Base-by-base conservation (phyloP, 176 grass and related monocot species). In the Carex scoparia region DNA sequence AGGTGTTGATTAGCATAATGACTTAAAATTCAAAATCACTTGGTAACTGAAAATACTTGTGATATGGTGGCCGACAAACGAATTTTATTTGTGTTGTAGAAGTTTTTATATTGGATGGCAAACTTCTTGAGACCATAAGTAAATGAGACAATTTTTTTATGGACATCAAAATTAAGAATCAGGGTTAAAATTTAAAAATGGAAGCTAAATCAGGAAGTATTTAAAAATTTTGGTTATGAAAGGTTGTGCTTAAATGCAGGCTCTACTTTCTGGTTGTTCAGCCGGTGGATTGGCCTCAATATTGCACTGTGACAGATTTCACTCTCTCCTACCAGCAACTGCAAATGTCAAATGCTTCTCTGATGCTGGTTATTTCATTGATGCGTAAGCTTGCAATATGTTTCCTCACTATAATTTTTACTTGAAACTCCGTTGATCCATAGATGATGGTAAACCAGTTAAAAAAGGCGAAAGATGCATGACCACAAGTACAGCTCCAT, bases 241-340 rank as follows among this genome's bases (percentile, higher is more conserved):
- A 71, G 57, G 84, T 53, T 48, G n/a, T 77, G 71, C 28, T 61
- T 65, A 32, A 32, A 64, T 87, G 13, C 89, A 98, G 89, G 92
- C 92, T 88, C 72, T 98, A 72, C 90, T 94, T 87, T 98, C 95
- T 67, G 95, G 92, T 10, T 98, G 92, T 86, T 98, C 95, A 61
- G 92, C 95, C 87, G 95, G 95, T 38, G 92, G 86, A 46, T 91
- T 98, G 85, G 87, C 92, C 6, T 93, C 95, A 75, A 98, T 98
- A 94, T 79, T 98, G 31, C 95, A 98, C 75, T 98, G 95, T 66
- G 92, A 98, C 84, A 93, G 51, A 89, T 98, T 98, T 84, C 84
- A 40, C 79, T 89, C 86, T 63, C 88, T 98, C 48, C 82, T 98
- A 56, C 91, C 95, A 23, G 51, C 10, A 57, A 69, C 53, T 69